Base-by-base conservation (phyloP, 2,329 filamentous ascomycete species). In the Clonostachys sp. region DNA sequence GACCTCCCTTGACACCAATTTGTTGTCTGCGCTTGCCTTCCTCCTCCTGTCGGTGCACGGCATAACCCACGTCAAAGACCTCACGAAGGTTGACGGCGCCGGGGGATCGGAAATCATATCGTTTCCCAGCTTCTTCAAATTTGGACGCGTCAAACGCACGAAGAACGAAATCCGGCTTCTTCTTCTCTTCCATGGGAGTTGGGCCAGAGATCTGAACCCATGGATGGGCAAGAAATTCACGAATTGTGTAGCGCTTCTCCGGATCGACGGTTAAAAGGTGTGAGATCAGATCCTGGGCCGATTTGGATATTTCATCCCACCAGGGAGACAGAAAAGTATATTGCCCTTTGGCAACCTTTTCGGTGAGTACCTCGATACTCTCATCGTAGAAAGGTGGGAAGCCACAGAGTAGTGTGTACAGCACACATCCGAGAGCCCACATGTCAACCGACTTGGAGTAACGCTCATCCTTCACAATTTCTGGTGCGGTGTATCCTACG, bases 371-470 rank as follows among this genome's bases (percentile, higher is more conserved):
- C 61, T 96, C 91, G 56, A 99, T 97, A 61, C 90, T 96, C 71
- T 99, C 94, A 57, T 99, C 94, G 66, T 99, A 96, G 69, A 99
- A 99, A 4, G 94, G 94, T 10, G 94, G 94, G 72, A 99, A 99
- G 13, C 94, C 94, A 59, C 94, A 99, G 14, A 99, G 86, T 2
- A 99, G 75, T 1, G 94, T 99, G 73, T 99, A 99, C 6, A 99
- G 76, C 12, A 99, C 94, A 64, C 94, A 99, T 13, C 94, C 94
- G 34, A 99, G 71, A 5, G 94, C 94, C 94, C 94, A 99, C 94
- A 99, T 99, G 62, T 99, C 94, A 42, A 99, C 94, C 45, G 90
- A 95, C 75, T 97, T 99, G 36, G 92, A 97, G 68, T 99, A 99
- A 18, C 91, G 84, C 70, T 99, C 94, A 68, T 99, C 94, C 71